phyloP scores from a whole-genome alignment of 2,329 filamentous ascomycete species.

The Cladophialophora chaetospira region DNA sequence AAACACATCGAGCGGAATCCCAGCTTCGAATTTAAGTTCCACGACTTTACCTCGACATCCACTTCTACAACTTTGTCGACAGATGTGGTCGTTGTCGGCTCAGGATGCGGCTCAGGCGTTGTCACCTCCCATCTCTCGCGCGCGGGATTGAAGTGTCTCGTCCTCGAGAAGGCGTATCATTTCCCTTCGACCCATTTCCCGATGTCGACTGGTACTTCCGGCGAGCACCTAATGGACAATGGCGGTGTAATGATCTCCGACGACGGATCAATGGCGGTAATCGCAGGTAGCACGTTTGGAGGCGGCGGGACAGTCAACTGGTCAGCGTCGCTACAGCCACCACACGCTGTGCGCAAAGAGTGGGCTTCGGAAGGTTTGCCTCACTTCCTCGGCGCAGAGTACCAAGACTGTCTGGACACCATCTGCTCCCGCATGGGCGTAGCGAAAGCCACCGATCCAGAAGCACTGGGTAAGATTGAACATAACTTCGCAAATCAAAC shows the following conservation, averaged over 20 bases:
- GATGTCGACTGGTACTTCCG: conserved; percentile 66
- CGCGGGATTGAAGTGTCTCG: conserved; percentile 72
- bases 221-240: conserved; percentile 68
- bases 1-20: conserved; percentile 54
- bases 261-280: conserved; percentile 60
- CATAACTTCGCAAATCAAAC: conserved; percentile 73
- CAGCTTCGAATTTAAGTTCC: conserved; percentile 58
- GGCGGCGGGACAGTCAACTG: conserved; percentile 90
- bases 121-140: conserved; percentile 40
- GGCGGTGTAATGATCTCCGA: conserved; percentile 60
- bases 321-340: conserved; percentile 68
- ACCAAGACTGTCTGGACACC: conserved; percentile 75
- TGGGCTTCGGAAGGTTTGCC: conserved; percentile 66
- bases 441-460: conserved; percentile 51
- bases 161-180: conserved; percentile 81
- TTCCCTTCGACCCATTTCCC: conserved; percentile 72
- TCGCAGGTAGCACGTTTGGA: conserved; percentile 75
- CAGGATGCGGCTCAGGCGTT: conserved; percentile 82
- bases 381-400: conserved; percentile 73
- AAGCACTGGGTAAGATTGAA: conserved; percentile 47
- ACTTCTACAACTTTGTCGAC: conserved; percentile 62
- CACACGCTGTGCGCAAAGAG: conserved; percentile 74
- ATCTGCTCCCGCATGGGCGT: conserved; percentile 81
- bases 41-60: conserved; percentile 57
- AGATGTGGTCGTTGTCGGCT: conserved; percentile 83